Percentiles rank a stretch among this genome's conserved stretches.
These are phyloP conservation scores for bread wheat (Triticum aestivum) DNA, from an alignment of 176 grass and related monocot species.

Conservation along the genomic window DNA sequence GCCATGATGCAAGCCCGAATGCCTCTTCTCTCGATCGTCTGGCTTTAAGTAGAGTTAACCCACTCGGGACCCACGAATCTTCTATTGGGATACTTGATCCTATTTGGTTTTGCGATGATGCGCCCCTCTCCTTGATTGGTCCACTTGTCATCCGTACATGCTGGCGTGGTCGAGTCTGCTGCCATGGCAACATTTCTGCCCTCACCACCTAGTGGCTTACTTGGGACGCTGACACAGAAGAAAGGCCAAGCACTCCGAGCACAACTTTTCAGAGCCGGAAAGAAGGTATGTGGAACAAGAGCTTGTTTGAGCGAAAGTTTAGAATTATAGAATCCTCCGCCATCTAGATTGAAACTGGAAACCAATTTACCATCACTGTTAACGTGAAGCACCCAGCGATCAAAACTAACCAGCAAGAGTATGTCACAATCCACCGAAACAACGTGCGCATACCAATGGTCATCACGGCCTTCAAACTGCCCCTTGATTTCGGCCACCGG, in stretches of 20 bases:
- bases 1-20: too few relatives aligned
- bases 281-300: constrained; percentile 1
- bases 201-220: too few relatives aligned
- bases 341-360: neutral
- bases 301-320: neutral
- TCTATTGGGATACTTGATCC: too few relatives aligned
- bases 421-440: neutral
- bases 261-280: neutral
- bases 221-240: neutral
- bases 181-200: too few relatives aligned
- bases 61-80: too few relatives aligned
- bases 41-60: too few relatives aligned
- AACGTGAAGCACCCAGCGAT: neutral
- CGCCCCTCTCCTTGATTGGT: too few relatives aligned
- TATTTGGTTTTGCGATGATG: too few relatives aligned
- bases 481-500: neutral
- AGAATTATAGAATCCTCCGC: neutral
- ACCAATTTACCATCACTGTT: neutral
- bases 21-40: too few relatives aligned
- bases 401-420: neutral
- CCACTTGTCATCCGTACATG: too few relatives aligned
- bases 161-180: too few relatives aligned
- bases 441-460: neutral
- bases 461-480: neutral
- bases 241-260: neutral